Conservation (phyloP, 2,329 filamentous ascomycete genomes). For the Tolypocladium tropicale region DNA sequence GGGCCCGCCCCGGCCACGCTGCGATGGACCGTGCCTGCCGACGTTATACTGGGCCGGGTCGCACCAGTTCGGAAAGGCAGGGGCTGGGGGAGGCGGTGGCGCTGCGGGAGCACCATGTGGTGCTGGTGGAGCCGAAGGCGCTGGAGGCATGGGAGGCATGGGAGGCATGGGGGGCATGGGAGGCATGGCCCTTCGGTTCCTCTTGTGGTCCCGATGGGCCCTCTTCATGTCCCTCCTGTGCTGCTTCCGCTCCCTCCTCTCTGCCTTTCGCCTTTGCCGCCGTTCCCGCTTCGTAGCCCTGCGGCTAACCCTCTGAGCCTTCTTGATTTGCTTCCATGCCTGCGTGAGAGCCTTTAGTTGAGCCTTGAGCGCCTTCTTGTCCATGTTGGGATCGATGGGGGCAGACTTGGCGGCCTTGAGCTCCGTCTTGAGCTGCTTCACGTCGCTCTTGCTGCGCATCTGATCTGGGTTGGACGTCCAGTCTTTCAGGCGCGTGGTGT, state of each 20-base stretch:
- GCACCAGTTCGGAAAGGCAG: not conserved
- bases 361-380: slow-evolving; percentile 25
- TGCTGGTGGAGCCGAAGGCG: not conserved
- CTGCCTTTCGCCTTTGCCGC: slow-evolving; percentile 16
- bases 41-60: not conserved
- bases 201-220: slow-evolving; percentile 18
- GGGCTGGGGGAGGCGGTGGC: slow-evolving; percentile 1
- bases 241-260: slow-evolving; percentile 22
- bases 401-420: slow-evolving; percentile 28
- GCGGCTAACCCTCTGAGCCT: slow-evolving; percentile 17
- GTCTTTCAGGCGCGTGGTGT: slow-evolving; percentile 30
- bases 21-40: not conserved
- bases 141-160: not conserved
- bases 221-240: slow-evolving; percentile 18
- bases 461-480: slow-evolving; percentile 42
- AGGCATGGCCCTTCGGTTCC: slow-evolving; percentile 6
- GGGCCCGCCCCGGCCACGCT: not conserved
- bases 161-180: slow-evolving; percentile 1
- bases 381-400: slow-evolving; percentile 1
- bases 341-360: slow-evolving; percentile 34
- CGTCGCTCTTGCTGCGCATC: slow-evolving; percentile 33
- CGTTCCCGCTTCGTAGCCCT: slow-evolving; percentile 20
- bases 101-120: not conserved
- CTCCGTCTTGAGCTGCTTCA: slow-evolving; percentile 30
- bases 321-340: slow-evolving; percentile 28